Conservation (phyloP, 441 rosid species). For the Viola pubescens region DNA sequence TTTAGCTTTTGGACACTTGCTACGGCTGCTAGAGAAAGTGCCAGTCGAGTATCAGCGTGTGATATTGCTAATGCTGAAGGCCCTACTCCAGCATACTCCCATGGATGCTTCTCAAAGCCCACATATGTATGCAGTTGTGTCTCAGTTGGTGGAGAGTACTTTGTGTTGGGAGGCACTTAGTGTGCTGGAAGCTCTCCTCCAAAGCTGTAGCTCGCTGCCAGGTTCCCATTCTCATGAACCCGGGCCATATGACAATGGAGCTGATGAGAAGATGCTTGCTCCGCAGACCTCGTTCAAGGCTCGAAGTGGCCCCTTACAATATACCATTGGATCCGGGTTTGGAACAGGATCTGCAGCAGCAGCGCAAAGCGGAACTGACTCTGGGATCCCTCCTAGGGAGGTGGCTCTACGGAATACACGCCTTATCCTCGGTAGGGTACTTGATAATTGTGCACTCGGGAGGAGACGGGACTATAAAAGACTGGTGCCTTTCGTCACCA, state of each 20-base stretch:
- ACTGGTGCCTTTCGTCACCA: slow-evolving; percentile 84
- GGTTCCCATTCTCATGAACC: slow-evolving; percentile 68
- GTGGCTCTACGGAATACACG: slow-evolving; percentile 82
- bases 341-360: slow-evolving; percentile 38
- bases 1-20: slow-evolving; percentile 91
- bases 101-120: slow-evolving; percentile 98
- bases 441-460: slow-evolving; percentile 75
- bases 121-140: slow-evolving; percentile 91
- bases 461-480: slow-evolving; percentile 80
- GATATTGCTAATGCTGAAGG: slow-evolving; percentile 86
- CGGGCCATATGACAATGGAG: slow-evolving; percentile 59
- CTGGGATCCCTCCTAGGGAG: slow-evolving; percentile 64
- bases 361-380: slow-evolving; percentile 41
- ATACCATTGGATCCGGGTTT: slow-evolving; percentile 35
- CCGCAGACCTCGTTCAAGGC: slow-evolving; percentile 89
- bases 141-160: slow-evolving; percentile 93
- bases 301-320: slow-evolving; percentile 42
- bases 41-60: slow-evolving; percentile 93
- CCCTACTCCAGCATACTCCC: slow-evolving; percentile 92
- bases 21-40: slow-evolving; percentile 85
- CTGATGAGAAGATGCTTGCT: slow-evolving; percentile 65
- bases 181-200: slow-evolving; percentile 90
- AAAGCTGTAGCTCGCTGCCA: slow-evolving; percentile 82
- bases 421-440: slow-evolving; percentile 79
- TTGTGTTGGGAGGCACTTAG: slow-evolving; percentile 92